Evolutionary conservation across 148 eudicot genomes (phyloP), one percentile per base, ranked within the genome.

Genomic region (Euryodendron excelsum): DNA sequence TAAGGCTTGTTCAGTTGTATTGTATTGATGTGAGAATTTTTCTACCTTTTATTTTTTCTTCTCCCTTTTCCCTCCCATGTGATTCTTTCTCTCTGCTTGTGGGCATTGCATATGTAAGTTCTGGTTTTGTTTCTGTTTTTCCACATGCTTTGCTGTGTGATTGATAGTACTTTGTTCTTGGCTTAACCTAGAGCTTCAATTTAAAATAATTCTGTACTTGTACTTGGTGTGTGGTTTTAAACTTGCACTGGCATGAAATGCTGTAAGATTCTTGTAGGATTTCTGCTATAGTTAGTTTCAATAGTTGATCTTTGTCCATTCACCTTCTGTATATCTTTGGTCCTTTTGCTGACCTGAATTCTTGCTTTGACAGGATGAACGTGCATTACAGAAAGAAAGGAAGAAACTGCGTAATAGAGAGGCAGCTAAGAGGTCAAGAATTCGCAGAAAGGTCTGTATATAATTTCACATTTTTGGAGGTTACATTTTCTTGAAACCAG

Each of bases 361-460:
- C 17, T 60, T 60, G 11, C 34, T 15, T 60, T 25, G 34, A 28
- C 33, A 28, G 65, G 31, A 25, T 60, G 36, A 1, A 60, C 64
- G 15, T 27, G 12, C 7, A 11, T 28, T 60, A 27, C 64, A 23
- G 64, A 5, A 61, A 10, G 65, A 61, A 61, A 61, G 36, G 65
- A 61, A 15, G 65, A 61, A 27, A 13, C 34, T 61, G 65, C 65
- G 12, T 23, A 61, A 27, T 61, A 61, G 28, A 27, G 65, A 61
- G 65, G 65, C 65, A 61, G 65, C 65, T 28, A 61, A 30, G 65
- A 61, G 65, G 33, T 61, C 4, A 30, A 61, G 65, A 61, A 14
- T 23, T 61, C 65, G 65, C 65, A 12, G 0, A 28, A 15, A 61
- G 65, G 65, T 61, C 65, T 61, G 65, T 27, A 25, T 23, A 61